Evolutionary conservation across 257 asterid genomes (phyloP), one percentile per base, ranked within the genome.

Genomic region (Rubia yunnanensis): DNA sequence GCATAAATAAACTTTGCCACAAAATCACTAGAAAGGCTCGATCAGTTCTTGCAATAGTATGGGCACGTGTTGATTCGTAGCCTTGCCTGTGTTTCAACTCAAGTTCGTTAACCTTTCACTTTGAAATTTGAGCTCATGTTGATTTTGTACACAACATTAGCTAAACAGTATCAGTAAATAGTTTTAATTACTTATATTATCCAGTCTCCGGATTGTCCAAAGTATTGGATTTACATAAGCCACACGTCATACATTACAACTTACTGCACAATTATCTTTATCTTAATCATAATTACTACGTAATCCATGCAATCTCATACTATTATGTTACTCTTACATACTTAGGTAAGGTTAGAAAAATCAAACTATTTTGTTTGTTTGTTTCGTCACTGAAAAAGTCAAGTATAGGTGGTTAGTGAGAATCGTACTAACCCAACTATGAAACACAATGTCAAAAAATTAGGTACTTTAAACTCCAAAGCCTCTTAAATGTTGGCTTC

Each of bases 401-500:
- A 24, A 59, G 23, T 26, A 22, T 58, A 28, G 63, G 50, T 55
- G 73, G 78, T 73, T 73, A 73, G 73, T 68, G 67, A 68, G 64
- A 67, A 10, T 55, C 46, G 58, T 63, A 54, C 70, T 62, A 28
- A 62, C 70, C 66, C 41, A 15, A 15, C 39, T 20, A 32, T 3
- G 23, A 18, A 53, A 54, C 6, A 67, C 20, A 44, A 30, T 13
- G 78, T 68, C 78, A 67, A 73, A 67, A 67, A n/a, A 60, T 73
- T 73, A 73, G 78, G 78, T 73, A 68, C 31, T 27, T 10, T 18
- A n/a, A 71, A 56, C 32, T 49, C 57, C 55, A 31, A 53, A 70
- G 63, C 48, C 57, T 60, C 30, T 67, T 39, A 10, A n/a, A 13
- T 68, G 66, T 73, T 68, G 70, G 70, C 61, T 73, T 73, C 78